A percentile compares a stretch with the other conserved stretches of the same genome.
Evolutionary conservation across 2,329 filamentous ascomycete species (phyloP).

Genomic region (Calonectria crousiana): DNA sequence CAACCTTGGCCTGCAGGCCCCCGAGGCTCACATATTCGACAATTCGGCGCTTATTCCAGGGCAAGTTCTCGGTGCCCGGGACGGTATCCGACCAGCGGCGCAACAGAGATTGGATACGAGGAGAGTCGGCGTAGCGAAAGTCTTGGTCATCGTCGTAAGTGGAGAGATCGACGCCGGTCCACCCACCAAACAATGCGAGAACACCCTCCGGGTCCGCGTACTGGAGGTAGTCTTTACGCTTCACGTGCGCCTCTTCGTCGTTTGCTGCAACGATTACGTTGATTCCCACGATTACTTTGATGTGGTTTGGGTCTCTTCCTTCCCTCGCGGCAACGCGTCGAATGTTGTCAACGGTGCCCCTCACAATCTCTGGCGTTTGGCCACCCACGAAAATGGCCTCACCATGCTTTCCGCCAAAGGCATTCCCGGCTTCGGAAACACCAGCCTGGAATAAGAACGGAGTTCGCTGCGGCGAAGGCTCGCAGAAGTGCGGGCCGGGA

Average conservation of each 20-base stretch:
- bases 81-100: conserved; percentile 18
- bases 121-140: conserved; percentile 17
- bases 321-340: conserved; percentile 3
- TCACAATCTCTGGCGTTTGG: conserved; percentile 14
- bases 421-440: conserved; percentile 23
- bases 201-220: conserved; percentile 28
- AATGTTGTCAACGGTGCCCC: conserved; percentile 24
- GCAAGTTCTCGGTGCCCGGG: conserved; percentile 46
- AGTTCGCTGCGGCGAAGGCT: conserved; percentile 22
- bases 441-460: conserved; percentile 28
- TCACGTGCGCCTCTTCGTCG: conserved; percentile 21
- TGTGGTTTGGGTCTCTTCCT: conserved; percentile 20
- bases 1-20: conserved; percentile 42
- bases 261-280: conserved; percentile 22
- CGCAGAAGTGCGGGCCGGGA: conserved; percentile 14
- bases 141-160: conserved; percentile 21
- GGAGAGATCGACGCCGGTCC: conserved; percentile 26
- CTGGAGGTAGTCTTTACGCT: conserved; percentile 19
- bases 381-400: conserved; percentile 31
- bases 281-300: conserved; percentile 28
- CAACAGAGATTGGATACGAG: conserved; percentile 9
- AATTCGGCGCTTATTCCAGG: conserved; percentile 68
- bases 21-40: conserved; percentile 67
- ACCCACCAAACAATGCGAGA: conserved; percentile 27
- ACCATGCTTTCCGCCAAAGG: conserved; percentile 25